phyloP scores from a whole-genome alignment of 257 asterid species.

The Buddleja alternifolia region DNA sequence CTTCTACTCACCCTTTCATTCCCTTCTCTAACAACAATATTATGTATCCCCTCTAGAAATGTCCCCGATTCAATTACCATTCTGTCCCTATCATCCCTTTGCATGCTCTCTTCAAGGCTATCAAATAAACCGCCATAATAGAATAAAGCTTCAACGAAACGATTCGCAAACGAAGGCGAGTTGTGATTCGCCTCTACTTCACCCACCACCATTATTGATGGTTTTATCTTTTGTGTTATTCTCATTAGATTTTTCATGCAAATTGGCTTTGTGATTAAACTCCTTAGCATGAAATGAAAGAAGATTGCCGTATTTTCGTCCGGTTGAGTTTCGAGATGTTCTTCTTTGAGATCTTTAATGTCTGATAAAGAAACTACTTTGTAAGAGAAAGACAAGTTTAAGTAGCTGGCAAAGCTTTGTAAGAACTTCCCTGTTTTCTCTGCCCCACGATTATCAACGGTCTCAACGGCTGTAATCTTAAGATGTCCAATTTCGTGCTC shows the following conservation, averaged over 20 bases:
- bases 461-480: constrained; percentile 36
- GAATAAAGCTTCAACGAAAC: constrained; percentile 42
- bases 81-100: constrained; percentile 17
- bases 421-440: constrained; percentile 29
- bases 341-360: constrained; percentile 28
- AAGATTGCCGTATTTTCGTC: constrained; percentile 30
- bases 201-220: constrained; percentile 32
- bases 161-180: constrained; percentile 38
- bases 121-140: constrained; percentile 37
- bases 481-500: constrained; percentile 11
- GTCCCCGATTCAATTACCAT: constrained; percentile 27
- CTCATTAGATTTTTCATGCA: constrained; percentile 34
- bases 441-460: constrained; percentile 9
- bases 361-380: constrained; percentile 29
- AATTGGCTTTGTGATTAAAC: constrained; percentile 21
- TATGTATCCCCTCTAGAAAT: constrained; percentile 17
- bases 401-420: constrained; percentile 30
- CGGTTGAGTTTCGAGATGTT: constrained; percentile 22
- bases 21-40: constrained; percentile 38
- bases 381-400: constrained; percentile 35
- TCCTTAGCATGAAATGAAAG: constrained; percentile 21
- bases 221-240: constrained; percentile 26
- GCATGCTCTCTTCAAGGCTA: constrained; percentile 37
- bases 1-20: constrained; percentile 32
- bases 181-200: constrained; percentile 43